Conservation (phyloP, 164 flowering plant genomes). For the Litsea cubeba region DNA sequence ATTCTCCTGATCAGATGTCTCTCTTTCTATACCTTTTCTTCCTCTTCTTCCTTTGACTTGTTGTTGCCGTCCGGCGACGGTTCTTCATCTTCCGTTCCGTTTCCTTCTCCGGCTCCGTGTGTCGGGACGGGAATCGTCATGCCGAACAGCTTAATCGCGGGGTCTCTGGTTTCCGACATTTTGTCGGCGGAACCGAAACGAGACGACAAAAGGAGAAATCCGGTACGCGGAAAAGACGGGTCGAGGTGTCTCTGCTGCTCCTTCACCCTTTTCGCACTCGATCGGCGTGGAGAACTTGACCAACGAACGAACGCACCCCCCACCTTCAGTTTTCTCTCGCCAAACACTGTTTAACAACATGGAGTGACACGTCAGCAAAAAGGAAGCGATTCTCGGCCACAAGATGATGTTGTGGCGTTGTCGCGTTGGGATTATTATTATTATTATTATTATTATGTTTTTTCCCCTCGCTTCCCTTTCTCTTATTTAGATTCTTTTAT, state of each 20-base stretch:
- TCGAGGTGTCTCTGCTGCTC: neutral
- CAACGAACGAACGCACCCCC: neutral
- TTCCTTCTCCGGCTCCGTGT: neutral
- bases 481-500: too few species aligned
- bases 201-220: neutral
- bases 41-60: neutral
- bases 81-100: neutral
- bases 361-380: slow-evolving; percentile 6
- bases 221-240: neutral
- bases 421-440: slow-evolving; percentile 5
- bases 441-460: neutral
- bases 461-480: neutral
- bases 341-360: neutral
- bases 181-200: neutral
- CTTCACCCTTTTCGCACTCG: neutral
- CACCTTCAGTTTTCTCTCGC: neutral
- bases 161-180: slow-evolving; percentile 16
- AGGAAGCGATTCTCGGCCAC: slow-evolving; percentile 1
- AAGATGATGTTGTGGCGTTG: slow-evolving; percentile 11
- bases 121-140: slow-evolving; percentile 16
- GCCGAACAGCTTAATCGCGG: slow-evolving; percentile 22
- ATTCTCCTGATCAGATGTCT: too few species aligned
- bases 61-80: neutral
- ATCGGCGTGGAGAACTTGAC: neutral
- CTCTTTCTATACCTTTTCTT: slow-evolving; percentile 2